Evolutionary conservation across 306 rosid species (phyloP).

Genomic region (Canavalia gladiata): DNA sequence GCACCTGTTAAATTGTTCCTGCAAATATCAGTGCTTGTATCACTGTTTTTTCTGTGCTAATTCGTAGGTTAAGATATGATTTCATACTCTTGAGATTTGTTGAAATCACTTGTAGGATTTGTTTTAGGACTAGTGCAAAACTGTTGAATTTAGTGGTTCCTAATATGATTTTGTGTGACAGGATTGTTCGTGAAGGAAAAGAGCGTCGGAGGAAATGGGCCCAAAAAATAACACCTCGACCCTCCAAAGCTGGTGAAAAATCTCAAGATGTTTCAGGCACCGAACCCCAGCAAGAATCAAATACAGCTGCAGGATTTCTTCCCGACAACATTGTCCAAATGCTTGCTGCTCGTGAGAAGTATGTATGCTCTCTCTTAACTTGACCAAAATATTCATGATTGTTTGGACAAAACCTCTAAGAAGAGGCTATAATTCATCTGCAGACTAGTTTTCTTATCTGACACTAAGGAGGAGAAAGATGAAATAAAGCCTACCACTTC

Average conservation of each 20-base stretch:
- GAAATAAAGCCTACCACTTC: constrained; percentile 48
- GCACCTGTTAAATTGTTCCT: not conserved
- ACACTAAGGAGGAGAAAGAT: constrained; percentile 67
- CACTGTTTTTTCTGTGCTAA: not conserved
- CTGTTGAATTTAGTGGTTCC: not conserved
- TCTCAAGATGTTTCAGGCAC: constrained; percentile 50
- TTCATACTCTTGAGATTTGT: not conserved
- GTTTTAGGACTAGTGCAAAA: constrained; percentile 8
- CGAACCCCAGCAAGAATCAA: constrained; percentile 52
- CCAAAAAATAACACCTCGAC: constrained; percentile 69
- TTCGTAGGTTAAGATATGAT: constrained; percentile 8
- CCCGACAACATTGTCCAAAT: constrained; percentile 75
- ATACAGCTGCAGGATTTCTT: constrained; percentile 67
- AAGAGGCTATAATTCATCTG: constrained; percentile 43
- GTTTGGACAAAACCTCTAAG: constrained; percentile 36
- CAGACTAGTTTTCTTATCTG: constrained; percentile 74
- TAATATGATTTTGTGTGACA: constrained; percentile 44
- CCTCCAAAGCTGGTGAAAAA: constrained; percentile 50
- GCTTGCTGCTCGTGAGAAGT: constrained; percentile 91
- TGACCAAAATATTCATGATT: constrained; percentile 5
- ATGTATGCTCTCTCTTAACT: constrained; percentile 50
- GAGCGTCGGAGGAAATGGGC: constrained; percentile 83
- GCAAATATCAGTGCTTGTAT: not conserved
- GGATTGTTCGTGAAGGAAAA: constrained; percentile 78
- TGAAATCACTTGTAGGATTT: constrained; percentile 30